Evolutionary conservation across 192 early-diverging fungal genomes (phyloP).

Genomic region (Backusella morwellensis): DNA sequence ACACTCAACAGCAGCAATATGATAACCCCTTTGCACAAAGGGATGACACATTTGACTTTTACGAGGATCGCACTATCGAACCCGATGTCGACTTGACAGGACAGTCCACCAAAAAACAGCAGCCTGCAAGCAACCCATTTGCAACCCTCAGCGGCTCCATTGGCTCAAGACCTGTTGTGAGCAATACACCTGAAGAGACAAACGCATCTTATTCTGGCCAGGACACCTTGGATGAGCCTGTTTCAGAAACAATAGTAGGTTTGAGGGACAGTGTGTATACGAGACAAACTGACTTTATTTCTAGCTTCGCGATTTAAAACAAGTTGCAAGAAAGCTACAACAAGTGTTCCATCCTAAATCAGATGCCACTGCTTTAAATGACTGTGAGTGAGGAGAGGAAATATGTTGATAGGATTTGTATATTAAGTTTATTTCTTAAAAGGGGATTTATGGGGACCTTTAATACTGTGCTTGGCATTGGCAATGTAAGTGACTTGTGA

Average conservation of each 20-base stretch:
- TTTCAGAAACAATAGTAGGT: conserved; percentile 83
- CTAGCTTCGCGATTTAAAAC: conserved; percentile 71
- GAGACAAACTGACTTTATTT: background rate
- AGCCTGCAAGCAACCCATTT: conserved; percentile 17
- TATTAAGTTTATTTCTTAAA: conserved; percentile 36
- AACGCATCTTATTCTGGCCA: conserved; percentile 23
- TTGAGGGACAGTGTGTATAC: background rate
- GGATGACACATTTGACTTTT: conserved; percentile 10
- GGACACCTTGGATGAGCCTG: conserved; percentile 94
- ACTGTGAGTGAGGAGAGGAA: conserved; percentile 50
- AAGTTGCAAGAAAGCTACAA: conserved; percentile 69
- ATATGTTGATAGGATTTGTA: conserved; percentile 29
- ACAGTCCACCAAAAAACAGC: conserved; percentile 23
- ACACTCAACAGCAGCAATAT: conserved; percentile 11
- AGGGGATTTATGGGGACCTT: conserved; percentile 98
- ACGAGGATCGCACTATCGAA: conserved; percentile 18
- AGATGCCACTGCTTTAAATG: conserved; percentile 63
- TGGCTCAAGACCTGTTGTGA: conserved; percentile 11
- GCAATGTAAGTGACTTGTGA: conserved; percentile 64
- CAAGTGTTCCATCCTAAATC: conserved; percentile 72
- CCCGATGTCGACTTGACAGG: conserved; percentile 36
- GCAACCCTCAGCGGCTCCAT: conserved; percentile 29
- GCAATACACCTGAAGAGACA: background rate
- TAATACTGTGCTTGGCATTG: conserved; percentile 88
- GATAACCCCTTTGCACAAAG: conserved; percentile 31